Evolutionary conservation across 2,329 filamentous ascomycete genomes (phyloP).

Genomic region (Emergomyces orientalis): DNA sequence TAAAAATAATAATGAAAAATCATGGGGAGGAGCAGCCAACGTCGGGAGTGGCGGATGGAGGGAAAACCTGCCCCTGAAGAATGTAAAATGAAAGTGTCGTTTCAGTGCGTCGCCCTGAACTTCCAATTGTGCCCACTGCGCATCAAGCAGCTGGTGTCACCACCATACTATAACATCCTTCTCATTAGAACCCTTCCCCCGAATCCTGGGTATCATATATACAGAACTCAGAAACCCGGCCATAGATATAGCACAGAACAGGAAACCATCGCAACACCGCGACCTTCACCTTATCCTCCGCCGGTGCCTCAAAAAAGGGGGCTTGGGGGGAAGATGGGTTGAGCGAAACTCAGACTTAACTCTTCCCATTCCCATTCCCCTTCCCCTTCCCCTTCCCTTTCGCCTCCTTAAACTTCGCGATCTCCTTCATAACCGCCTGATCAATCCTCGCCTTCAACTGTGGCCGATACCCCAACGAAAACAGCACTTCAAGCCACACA

Average conservation of each 20-base stretch:
- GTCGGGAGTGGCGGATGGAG: background rate
- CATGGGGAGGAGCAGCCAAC: background rate
- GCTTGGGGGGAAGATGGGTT: background rate
- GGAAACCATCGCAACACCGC: background rate
- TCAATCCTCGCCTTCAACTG: slow-evolving; percentile 77
- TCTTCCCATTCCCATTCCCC: slow-evolving; percentile 18
- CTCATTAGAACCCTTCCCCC: background rate
- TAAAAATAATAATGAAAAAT: background rate
- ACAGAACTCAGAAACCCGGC: background rate
- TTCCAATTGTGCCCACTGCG: background rate
- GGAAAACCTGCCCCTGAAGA: background rate
- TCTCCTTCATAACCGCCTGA: slow-evolving; percentile 63
- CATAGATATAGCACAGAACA: background rate
- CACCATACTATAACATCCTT: background rate
- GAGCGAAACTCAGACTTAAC: background rate
- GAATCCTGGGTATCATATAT: background rate
- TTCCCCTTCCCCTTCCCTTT: slow-evolving; percentile 20
- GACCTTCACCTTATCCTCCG: slow-evolving; percentile 12
- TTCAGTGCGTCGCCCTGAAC: background rate
- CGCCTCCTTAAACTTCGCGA: slow-evolving; percentile 62
- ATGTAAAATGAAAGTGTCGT: background rate
- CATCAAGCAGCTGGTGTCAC: background rate
- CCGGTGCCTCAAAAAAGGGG: background rate
- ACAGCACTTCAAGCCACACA: slow-evolving; percentile 91
- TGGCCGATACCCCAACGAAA: slow-evolving; percentile 79